Evolutionary conservation across 306 rosid species (phyloP).

Genomic region (Pyrus bretschneideri): DNA sequence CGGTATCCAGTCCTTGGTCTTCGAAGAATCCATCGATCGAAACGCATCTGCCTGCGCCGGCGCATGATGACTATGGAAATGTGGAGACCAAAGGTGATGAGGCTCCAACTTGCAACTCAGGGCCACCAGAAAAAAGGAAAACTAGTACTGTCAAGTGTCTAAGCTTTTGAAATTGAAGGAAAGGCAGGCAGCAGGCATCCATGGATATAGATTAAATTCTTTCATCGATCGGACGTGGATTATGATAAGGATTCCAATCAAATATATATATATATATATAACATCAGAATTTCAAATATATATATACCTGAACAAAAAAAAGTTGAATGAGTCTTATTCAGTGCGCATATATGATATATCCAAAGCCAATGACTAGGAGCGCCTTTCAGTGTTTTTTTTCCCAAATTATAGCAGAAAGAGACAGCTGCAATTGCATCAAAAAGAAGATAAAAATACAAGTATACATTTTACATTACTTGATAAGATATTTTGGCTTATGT

Average conservation of each 20-base stretch:
- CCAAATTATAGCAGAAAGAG: not conserved
- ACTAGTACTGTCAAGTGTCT: not conserved
- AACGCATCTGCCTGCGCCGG: not conserved
- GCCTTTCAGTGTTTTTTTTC: not conserved
- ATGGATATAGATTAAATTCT: conserved; percentile 19
- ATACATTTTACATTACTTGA: too few species aligned
- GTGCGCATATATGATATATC: not conserved
- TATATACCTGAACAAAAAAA: not conserved
- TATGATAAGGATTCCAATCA: conserved; percentile 46
- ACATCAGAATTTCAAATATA: not conserved
- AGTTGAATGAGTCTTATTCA: not conserved
- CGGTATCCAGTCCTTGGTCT: not conserved
- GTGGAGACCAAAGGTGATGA: not conserved
- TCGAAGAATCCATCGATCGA: not conserved
- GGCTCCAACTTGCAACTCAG: not conserved
- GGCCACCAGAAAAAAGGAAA: not conserved
- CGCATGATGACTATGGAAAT: not conserved
- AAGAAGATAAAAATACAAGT: not conserved
- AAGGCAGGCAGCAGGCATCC: conserved; percentile 2
- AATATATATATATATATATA: conserved; percentile 4
- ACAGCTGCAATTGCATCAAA: not conserved
- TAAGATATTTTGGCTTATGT: too few species aligned
- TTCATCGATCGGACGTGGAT: conserved; percentile 26
- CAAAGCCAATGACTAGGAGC: not conserved
- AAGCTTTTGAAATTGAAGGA: conserved; percentile 37